A percentile compares a stretch with the other conserved stretches of the same genome.
Evolutionary conservation across 2,329 filamentous ascomycete genomes (phyloP).

Genomic region (Penicillium frequentans): DNA sequence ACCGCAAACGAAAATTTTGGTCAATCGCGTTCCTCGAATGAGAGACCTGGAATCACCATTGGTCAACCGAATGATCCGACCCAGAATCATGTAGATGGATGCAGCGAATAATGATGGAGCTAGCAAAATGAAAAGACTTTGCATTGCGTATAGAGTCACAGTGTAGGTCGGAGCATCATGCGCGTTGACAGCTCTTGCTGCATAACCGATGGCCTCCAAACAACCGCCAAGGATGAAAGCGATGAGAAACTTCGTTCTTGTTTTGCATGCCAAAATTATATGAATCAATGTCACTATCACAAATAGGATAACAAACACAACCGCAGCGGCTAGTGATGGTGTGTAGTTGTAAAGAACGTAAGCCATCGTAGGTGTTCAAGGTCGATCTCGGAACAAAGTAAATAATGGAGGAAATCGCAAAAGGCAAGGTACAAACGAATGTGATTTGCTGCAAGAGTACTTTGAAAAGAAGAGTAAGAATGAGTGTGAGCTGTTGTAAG

Average conservation of each 20-base stretch:
- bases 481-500: too few species aligned
- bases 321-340: constrained; percentile 4
- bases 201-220: constrained; percentile 5
- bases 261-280: not conserved
- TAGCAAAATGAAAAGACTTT: constrained; percentile 28
- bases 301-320: constrained; percentile 1
- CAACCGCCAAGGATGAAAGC: constrained; percentile 7
- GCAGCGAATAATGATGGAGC: constrained; percentile 41
- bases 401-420: too few species aligned
- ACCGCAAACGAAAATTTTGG: constrained; percentile 34
- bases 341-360: constrained; percentile 6
- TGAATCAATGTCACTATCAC: not conserved
- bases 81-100: constrained; percentile 38
- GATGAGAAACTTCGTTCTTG: not conserved
- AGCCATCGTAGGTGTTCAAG: not conserved
- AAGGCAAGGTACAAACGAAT: too few species aligned
- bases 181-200: constrained; percentile 4
- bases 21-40: constrained; percentile 32
- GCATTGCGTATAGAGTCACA: not conserved
- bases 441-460: too few species aligned
- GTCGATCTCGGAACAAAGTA: too few species aligned
- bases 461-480: too few species aligned
- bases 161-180: not conserved
- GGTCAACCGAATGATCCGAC: constrained; percentile 35
- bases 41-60: constrained; percentile 37